Evolutionary conservation across 805 yeast species (phyloP), one percentile per base, ranked within the genome.

Genomic region (Torulaspora indica): DNA sequence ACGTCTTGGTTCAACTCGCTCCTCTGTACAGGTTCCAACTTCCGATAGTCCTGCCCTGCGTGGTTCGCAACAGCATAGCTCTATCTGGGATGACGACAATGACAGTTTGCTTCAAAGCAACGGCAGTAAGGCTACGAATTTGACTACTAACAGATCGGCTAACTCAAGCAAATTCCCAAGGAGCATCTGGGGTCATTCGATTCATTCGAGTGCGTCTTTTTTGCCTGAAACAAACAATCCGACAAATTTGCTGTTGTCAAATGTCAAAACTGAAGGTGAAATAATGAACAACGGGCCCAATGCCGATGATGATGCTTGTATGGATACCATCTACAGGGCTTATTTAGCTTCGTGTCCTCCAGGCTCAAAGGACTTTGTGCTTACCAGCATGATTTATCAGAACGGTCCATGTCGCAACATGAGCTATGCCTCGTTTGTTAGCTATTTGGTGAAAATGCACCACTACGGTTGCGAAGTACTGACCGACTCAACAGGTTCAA

Each of bases 11-110:
- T 10, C 43, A 13, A 40, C 17, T 10, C 29, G 22, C 14, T 9
- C 45, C 28, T 23, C 43, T 14, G 34, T 25, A 6, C 10, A 22
- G n/a, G 15, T 17, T n/a, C 9, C 42, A 29, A 18, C 34, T 5
- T 22, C 43, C 15, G 34, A 40, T 15, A 24, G 12, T 5, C 32
- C 43, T 5, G 12, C 35, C 22, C 27, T 35, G 29, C 17, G 34
- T 2, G 35, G 25, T 27, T 1, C 43, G 8, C 38, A 24, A 9
- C 47, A 42, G 10, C 47, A 39, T 18, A 53, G 51, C 33, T 62
- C 67, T 3, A 61, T 62, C 14, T 62, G 67, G 67, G 60, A 58
- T 31, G 39, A 33, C 37, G 42, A n/a, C 12, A 29, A 24, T 25
- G 35, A 40, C 13, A 25, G 22, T 14, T 18, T 40, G 27, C 29